These are phyloP conservation scores for Cordyceps militaris DNA, from an alignment of 2,329 filamentous ascomycete species.

Conservation along the genomic window DNA sequence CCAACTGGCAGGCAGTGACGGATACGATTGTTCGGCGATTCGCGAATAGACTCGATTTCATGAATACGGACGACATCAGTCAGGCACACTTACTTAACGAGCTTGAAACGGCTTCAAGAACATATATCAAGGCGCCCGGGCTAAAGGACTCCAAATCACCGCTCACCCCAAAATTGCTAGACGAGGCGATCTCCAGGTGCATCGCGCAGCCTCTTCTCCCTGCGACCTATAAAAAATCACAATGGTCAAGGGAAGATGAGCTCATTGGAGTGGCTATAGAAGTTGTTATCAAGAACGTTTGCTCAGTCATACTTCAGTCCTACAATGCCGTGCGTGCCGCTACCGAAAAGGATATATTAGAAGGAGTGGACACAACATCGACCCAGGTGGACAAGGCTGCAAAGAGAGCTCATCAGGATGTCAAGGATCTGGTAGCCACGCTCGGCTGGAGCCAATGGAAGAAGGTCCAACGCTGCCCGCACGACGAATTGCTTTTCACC, in stretches of 20 bases:
- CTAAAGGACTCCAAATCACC: slow-evolving; percentile 7
- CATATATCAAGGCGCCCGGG: slow-evolving; percentile 35
- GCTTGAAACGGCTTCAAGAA: slow-evolving; percentile 32
- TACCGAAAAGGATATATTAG: neutral
- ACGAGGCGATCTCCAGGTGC: neutral
- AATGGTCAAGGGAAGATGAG: slow-evolving; percentile 9
- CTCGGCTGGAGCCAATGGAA: slow-evolving; percentile 57
- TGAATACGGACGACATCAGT: slow-evolving; percentile 25
- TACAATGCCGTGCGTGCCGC: slow-evolving; percentile 4
- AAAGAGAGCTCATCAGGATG: slow-evolving; percentile 15
- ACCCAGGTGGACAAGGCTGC: slow-evolving; percentile 16
- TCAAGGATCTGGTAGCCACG: slow-evolving; percentile 34
- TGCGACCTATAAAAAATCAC: neutral
- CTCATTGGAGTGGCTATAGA: slow-evolving; percentile 13
- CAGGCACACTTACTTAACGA: slow-evolving; percentile 27
- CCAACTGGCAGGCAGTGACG: slow-evolving; percentile 59
- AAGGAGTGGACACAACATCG: neutral
- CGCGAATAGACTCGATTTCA: slow-evolving; percentile 42
- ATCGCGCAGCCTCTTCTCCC: neutral
- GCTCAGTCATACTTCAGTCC: slow-evolving; percentile 9
- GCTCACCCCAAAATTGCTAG: neutral
- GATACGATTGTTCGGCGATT: slow-evolving; percentile 62
- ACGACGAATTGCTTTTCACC: slow-evolving; percentile 51
- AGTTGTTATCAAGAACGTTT: slow-evolving; percentile 12
- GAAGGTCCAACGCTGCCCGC: slow-evolving; percentile 43